phyloP scores from a whole-genome alignment of 23 red algal genomes.

The Gracilariopsis chorda region DNA sequence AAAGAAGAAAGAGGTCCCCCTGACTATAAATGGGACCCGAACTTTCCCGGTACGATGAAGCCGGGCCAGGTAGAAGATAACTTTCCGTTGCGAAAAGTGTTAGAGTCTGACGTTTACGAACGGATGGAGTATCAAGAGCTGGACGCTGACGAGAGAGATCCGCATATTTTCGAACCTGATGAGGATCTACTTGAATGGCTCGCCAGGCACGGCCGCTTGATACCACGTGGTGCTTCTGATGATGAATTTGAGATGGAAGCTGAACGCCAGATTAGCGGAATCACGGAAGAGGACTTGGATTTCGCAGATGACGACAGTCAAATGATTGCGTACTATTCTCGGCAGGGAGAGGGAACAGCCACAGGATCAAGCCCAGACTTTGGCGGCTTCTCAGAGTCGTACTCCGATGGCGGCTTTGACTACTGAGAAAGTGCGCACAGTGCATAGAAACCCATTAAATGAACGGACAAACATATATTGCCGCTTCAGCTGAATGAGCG shows the following conservation, averaged over 20 bases:
- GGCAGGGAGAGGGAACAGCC: constrained; percentile 37
- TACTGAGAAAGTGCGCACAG: neutral
- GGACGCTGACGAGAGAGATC: constrained; percentile 42
- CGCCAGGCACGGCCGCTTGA: constrained; percentile 26
- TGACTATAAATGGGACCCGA: constrained; percentile 49
- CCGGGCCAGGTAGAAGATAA: constrained; percentile 48
- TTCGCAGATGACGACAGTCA: constrained; percentile 54
- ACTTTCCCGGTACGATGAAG: constrained; percentile 59
- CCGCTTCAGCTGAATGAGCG: neutral
- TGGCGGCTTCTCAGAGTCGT: constrained; percentile 24
- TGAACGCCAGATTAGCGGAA: constrained; percentile 4
- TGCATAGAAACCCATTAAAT: neutral
- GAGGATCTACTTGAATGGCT: constrained; percentile 57
- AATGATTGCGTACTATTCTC: constrained; percentile 62
- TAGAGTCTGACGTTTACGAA: constrained; percentile 51
- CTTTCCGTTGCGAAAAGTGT: constrained; percentile 33
- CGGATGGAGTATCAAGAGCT: constrained; percentile 55
- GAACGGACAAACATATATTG: neutral
- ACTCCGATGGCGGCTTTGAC: neutral
- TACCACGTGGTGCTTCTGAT: constrained; percentile 24
- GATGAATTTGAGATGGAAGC: constrained; percentile 28
- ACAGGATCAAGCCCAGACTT: constrained; percentile 14
- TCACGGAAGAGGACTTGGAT: constrained; percentile 67
- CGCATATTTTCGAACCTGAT: constrained; percentile 32
- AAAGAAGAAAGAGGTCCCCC: neutral